Evolutionary conservation across 345 rosid genomes (phyloP).

Genomic region (Brassica nigra): DNA sequence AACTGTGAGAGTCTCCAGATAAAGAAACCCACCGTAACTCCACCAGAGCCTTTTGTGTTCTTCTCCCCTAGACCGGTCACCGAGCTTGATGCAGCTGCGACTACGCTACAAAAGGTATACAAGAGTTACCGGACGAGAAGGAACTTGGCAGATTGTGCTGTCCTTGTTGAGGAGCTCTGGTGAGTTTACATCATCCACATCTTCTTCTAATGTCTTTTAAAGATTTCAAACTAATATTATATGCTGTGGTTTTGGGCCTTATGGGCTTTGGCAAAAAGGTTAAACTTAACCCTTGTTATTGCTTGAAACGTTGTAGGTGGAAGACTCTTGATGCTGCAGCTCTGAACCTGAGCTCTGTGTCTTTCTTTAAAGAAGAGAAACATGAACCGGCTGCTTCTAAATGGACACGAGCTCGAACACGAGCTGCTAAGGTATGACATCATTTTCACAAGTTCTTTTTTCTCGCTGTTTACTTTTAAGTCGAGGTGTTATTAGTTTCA

Average conservation of each 20-base stretch:
- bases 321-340: constrained; percentile 63
- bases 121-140: constrained; percentile 91
- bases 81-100: constrained; percentile 79
- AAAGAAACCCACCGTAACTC: constrained; percentile 46
- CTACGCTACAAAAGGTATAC: constrained; percentile 79
- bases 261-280: neutral
- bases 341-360: constrained; percentile 52
- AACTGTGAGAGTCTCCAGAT: constrained; percentile 39
- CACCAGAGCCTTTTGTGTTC: constrained; percentile 52
- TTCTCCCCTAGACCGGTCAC: constrained; percentile 61
- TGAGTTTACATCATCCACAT: constrained; percentile 33
- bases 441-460: neutral
- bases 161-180: constrained; percentile 73
- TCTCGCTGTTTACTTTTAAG: neutral
- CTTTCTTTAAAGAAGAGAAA: constrained; percentile 60
- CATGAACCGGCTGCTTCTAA: constrained; percentile 62
- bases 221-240: too few species aligned
- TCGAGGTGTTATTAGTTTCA: neutral
- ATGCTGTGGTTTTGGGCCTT: too few species aligned
- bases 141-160: constrained; percentile 80
- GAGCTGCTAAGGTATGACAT: constrained; percentile 63
- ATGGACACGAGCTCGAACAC: constrained; percentile 62
- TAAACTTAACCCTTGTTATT: neutral
- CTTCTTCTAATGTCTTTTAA: neutral
- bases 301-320: constrained; percentile 51